phyloP scores from a whole-genome alignment of 805 yeast genomes.

The Candida berthetii region DNA sequence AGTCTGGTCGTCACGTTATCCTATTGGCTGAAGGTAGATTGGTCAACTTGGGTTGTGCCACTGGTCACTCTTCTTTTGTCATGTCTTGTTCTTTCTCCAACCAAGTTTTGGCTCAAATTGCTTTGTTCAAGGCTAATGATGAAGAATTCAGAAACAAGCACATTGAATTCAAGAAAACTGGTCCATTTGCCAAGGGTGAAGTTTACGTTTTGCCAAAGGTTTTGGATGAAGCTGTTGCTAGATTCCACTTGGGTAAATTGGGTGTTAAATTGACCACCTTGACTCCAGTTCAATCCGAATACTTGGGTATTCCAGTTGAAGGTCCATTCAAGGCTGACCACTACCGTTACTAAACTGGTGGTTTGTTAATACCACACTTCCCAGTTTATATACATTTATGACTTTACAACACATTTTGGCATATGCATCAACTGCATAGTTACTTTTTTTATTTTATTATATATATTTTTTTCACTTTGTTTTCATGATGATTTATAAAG shows the following conservation, averaged over 20 bases:
- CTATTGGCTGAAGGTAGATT: conserved; percentile 98
- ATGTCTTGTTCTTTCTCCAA: conserved; percentile 99
- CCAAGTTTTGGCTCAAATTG: conserved; percentile 99
- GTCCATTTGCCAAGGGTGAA: conserved; percentile 76
- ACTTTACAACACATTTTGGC: background rate
- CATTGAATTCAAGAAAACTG: conserved; percentile 90
- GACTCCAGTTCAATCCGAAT: conserved; percentile 80
- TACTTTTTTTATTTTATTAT: background rate
- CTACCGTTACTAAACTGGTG: conserved; percentile 78
- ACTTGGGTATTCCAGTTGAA: conserved; percentile 83
- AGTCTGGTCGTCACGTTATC: conserved; percentile 88
- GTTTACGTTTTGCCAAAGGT: conserved; percentile 97
- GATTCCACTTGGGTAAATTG: conserved; percentile 90
- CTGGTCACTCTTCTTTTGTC: conserved; percentile 98
- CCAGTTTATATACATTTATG: background rate
- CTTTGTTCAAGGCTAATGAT: conserved; percentile 87
- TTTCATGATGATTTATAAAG: background rate
- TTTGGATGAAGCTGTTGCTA: conserved; percentile 97
- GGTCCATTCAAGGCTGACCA: conserved; percentile 99
- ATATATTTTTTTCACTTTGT: conserved; percentile 2
- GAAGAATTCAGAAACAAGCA: conserved; percentile 68
- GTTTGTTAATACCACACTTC: background rate
- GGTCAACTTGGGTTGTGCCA: conserved; percentile 99
- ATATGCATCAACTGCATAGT: conserved; percentile 1
- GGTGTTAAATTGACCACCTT: conserved; percentile 83